These are phyloP conservation scores for Stephanodiscus triporus DNA, from an alignment of 108 stramenopile species.

Conservation along the genomic window DNA sequence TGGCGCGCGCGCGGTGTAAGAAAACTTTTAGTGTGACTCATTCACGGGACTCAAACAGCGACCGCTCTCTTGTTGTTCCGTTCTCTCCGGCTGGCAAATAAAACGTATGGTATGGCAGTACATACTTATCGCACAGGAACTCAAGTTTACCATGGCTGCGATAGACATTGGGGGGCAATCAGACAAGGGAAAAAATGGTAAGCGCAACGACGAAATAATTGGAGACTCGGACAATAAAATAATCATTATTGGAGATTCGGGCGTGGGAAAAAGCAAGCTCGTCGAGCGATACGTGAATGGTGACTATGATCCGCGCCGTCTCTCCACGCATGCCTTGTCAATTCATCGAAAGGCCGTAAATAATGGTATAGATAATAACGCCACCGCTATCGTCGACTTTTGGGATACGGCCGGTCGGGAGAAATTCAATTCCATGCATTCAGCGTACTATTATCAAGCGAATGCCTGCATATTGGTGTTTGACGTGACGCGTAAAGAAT, in stretches of 20 bases:
- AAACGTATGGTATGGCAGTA: no score
- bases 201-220: not conserved
- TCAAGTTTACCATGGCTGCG: not conserved
- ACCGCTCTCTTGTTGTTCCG: no score
- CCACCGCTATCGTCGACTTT: slow-evolving; percentile 56
- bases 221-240: slow-evolving; percentile 59
- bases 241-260: slow-evolving; percentile 86
- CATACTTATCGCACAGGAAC: no score
- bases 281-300: slow-evolving; percentile 83
- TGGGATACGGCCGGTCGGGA: slow-evolving; percentile 94
- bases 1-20: not conserved
- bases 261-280: slow-evolving; percentile 86
- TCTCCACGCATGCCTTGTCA: slow-evolving; percentile 87
- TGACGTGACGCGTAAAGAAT: slow-evolving; percentile 69
- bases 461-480: slow-evolving; percentile 84
- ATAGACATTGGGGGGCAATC: not conserved
- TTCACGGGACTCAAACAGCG: not conserved
- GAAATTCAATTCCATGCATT: slow-evolving; percentile 82
- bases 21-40: not conserved
- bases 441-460: slow-evolving; percentile 84
- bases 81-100: no score
- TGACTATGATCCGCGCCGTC: slow-evolving; percentile 79
- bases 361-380: slow-evolving; percentile 21
- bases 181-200: not conserved
- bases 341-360: slow-evolving; percentile 63